Base-by-base conservation (phyloP, 257 asterid species). In the Nicotiana tabacum region DNA sequence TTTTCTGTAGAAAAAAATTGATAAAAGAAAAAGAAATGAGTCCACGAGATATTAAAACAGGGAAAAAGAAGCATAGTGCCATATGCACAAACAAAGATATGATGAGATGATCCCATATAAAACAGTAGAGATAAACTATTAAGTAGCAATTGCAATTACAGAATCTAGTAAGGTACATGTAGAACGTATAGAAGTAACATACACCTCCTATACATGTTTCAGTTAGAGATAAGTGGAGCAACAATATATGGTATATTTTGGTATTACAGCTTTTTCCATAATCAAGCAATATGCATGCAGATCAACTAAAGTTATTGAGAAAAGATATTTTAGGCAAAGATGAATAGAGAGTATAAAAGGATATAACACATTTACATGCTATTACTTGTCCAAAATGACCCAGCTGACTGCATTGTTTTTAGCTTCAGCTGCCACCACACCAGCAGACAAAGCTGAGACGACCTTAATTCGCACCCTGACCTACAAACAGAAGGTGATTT, bases 331-430 rank as follows among this genome's bases (percentile, higher is more conserved):
- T 17, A 64, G 32, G 70, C 82, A 32, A 79, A 32, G 16, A 61
- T 35, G 74, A 2, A 11, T 29, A 12, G 82, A 85, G 55, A 83
- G 27, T 78, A 81, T 67, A 85, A 89, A 80, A 87, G 87, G 85
- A 83, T 74, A 62, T 37, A 88, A 87, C 82, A 86, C 88, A 83
- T 88, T 90, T 85, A 86, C 84, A 88, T 86, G 87, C 83, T 89
- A 89, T 91, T 93, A 93, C 98, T 89, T 95, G 94, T 95, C 98
- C 93, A 95, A 88, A 81, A 95, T 79, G 85, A 95, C 96, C 98
- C 98, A 95, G 69, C 89, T 90, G 64, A 94, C 94, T 17, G 85
- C 87, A 82, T 77, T 87, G 82, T 85, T 88, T 88, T 89, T 90
- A 30, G 97, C 97, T 91, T 93, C 98, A 80, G 94, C 90, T 55